Evolutionary conservation across 352 stramenopile species (phyloP), one percentile per base, ranked within the genome.

Genomic region (Phytophthora kernoviae): DNA sequence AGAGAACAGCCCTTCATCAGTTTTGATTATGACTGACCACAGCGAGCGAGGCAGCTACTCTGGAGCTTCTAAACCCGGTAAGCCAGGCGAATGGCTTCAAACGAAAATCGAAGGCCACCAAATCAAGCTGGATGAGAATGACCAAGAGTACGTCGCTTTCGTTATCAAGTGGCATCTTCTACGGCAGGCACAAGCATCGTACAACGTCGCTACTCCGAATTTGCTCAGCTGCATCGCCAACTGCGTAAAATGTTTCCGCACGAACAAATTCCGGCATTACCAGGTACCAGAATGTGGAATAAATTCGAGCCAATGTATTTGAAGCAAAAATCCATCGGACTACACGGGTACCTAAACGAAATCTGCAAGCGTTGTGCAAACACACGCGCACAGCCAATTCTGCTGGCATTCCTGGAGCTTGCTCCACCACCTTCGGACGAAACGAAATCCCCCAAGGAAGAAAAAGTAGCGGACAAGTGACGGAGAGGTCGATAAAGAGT

Each of bases 301-400:
- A 93, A 93, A 58, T 88, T 94, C 34, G 87, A 95, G 15, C 79
- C 84, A 2, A 75, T 70, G 8, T 95, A 95, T 58, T 49, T 95
- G 27, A 93, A 91, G 54, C 69, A 91, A 33, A 93, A 93, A 53
- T 81, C 81, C 1, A 78, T 91, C 10, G 75, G 52, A 2, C 71
- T 93, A 26, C 82, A 91, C 30, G 77, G 77, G 5, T 93, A 93
- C 64, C 57, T 93, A 10, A 80, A 73, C 9, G 79, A 90, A 55
- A 65, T 93, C 11, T 88, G 80, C 70, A 89, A 90, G 64, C 68
- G 78, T 5, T 93, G 79, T 44, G 80, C 81, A 2, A 90, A 90
- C 64, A 90, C 79, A 9, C 75, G 81, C 21, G 82, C 81, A 11
- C 77, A 87, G 58, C 54, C 77, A 26, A 39, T 90, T 12, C 43